These are phyloP conservation scores for Sclerotinia minor DNA, from an alignment of 2,329 filamentous ascomycete species.

Conservation along the genomic window DNA sequence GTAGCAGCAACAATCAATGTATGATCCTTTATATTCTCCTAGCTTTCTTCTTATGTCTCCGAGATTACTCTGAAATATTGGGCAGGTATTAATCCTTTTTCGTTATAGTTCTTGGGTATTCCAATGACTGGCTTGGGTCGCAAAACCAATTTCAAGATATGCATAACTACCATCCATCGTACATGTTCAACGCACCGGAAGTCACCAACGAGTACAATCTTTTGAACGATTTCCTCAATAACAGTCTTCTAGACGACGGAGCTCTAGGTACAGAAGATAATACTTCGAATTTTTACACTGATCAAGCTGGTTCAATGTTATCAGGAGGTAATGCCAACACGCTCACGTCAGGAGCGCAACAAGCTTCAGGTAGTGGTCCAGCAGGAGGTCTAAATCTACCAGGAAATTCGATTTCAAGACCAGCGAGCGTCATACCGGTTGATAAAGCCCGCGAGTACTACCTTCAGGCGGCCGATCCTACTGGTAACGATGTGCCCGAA, in stretches of 20 bases:
- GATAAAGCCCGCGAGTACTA: slow-evolving; percentile 83
- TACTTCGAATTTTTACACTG: slow-evolving; percentile 59
- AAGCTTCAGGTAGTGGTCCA: slow-evolving; percentile 33
- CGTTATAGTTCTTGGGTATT: slow-evolving; percentile 76
- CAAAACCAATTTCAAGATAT: slow-evolving; percentile 91
- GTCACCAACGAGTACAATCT: slow-evolving; percentile 96
- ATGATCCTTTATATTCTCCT: slow-evolving; percentile 44
- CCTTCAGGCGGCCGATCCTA: slow-evolving; percentile 92
- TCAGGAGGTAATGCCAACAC: slow-evolving; percentile 51
- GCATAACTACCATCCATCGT: slow-evolving; percentile 89
- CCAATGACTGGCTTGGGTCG: slow-evolving; percentile 71
- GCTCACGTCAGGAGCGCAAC: slow-evolving; percentile 40
- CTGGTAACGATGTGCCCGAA: slow-evolving; percentile 81
- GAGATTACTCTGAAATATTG: slow-evolving; percentile 24
- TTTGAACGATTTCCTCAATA: slow-evolving; percentile 94
- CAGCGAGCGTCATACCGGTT: slow-evolving; percentile 58
- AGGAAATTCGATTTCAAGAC: slow-evolving; percentile 59
- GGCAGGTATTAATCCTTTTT: slow-evolving; percentile 37
- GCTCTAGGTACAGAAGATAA: slow-evolving; percentile 71
- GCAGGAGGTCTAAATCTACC: slow-evolving; percentile 43
- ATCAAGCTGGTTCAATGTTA: slow-evolving; percentile 52
- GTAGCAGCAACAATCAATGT: slow-evolving; percentile 72
- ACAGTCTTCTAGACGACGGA: slow-evolving; percentile 82
- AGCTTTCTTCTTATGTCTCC: slow-evolving; percentile 35
- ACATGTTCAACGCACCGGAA: slow-evolving; percentile 92